Base-by-base conservation (phyloP, 768 basidiomycete species). In the Tephrocybe sp. region DNA sequence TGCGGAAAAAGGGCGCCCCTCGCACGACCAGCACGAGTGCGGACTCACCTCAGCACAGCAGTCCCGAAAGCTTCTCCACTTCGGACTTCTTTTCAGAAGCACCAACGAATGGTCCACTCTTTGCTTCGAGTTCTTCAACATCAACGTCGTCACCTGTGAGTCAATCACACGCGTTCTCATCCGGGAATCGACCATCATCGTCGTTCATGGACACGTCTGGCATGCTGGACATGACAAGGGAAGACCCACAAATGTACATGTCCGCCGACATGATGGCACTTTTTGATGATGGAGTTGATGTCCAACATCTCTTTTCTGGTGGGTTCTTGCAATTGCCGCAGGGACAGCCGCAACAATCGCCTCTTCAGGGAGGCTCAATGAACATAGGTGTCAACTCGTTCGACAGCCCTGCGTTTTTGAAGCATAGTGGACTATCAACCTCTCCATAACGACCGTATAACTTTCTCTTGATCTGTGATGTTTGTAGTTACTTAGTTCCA, bases 1-100 rank as follows among this genome's bases (percentile, higher is more conserved):
- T 93, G 7, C 87, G 85, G 52, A 92, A 89, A 65, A 89, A 88
- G 72, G 76, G 80, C 37, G 68, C 64, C 18, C 67, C 75, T 42
- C 72, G 73, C 51, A 78, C 79, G 21, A 68, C 58, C 32, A 67
- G 44, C 31, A 35, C 50, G 19, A 39, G 69, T 52, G 69, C 67
- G 34, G 70, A 74, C 55, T 71, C 77, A 49, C 61, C 79, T 46
- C 70, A 76, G 52, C 66, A 78, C 55, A 69, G 83, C 59, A 85
- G 83, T 58, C 84, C 85, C 3, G 84, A 87, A 59, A 75, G 77
- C 6, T 86, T 84, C 59, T 82, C 85, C 1, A 76, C 82, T 0
- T 72, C 77, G 16, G 86, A 86, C 37, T 83, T 86, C 62, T 84
- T 84, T 63, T 65, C 70, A n/a, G 81, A 83, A 55, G 68, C 75